Evolutionary conservation across 2,329 filamentous ascomycete species (phyloP), one percentile per base, ranked within the genome.

Genomic region (Paecilomyces sp.): DNA sequence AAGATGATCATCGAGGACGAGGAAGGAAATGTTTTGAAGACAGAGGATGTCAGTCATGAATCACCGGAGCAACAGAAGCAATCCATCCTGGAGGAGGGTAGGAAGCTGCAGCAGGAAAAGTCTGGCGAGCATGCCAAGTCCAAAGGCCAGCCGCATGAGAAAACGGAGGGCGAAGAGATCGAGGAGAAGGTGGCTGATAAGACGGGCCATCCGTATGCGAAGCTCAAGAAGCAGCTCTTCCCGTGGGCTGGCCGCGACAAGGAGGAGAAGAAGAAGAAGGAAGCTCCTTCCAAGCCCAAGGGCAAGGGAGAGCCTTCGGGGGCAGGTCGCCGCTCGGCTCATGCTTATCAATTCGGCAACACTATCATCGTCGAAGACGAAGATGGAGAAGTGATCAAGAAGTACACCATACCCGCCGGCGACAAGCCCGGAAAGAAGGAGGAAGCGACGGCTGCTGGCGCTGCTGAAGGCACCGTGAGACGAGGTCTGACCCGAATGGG

Each of bases 1-100:
- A 75, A 95, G 24, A 83, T 94, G 47, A 78, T 97, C 6, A 85
- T 95, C 59, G 93, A 97, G 74, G 89, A 96, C 66, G 81, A 87
- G 63, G 88, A 96, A 60, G 93, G 93, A 7, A 92, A 97, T 58
- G 92, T 97, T 2, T 72, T 97, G 5, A 85, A 85, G 18, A 84
- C 90, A 0, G 81, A 87, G 64, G 74, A 83, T 51, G 81, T 72
- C 11, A 70, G 65, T 15, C 66, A 77, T 34, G 70, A 79, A 62
- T 75, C 73, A 54, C 81, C 83, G 3, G 82, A 83, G n/a, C 83
- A 91, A 64, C 75, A 86, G 54, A 76, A 83, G 55, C 84, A 85
- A 67, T 81, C 85, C 52, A 89, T 80, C 13, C 65, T 75, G 56
- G 70, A 75, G 11, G 79, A 83, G 64, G 80, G 78, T n/a, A 71